Evolutionary conservation across 208 protist species (phyloP).

Genomic region (Trypanosoma lewisi): DNA sequence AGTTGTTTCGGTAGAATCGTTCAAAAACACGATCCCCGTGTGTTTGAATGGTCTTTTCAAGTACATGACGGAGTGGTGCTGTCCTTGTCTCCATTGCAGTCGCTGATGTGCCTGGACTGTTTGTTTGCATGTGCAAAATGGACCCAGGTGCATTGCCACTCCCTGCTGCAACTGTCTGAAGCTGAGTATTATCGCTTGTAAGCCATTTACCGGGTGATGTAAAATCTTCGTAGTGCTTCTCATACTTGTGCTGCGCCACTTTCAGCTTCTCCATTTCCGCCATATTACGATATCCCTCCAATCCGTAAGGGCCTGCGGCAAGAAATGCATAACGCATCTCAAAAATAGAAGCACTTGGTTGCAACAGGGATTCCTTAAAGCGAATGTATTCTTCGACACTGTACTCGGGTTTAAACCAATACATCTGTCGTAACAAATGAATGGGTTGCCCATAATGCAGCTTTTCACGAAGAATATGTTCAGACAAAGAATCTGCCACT

Average conservation of each 20-base stretch:
- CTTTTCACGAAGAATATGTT: constrained; percentile 80
- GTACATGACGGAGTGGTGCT: constrained; percentile 48
- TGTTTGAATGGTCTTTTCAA: constrained; percentile 66
- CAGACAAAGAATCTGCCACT: constrained; percentile 81
- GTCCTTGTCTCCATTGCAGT: constrained; percentile 73
- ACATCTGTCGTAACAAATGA: constrained; percentile 84
- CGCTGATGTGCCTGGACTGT: constrained; percentile 31
- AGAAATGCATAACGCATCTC: constrained; percentile 85
- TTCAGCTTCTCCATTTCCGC: constrained; percentile 87
- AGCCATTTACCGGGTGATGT: constrained; percentile 76
- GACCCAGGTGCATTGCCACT: constrained; percentile 66
- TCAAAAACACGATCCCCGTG: constrained; percentile 81
- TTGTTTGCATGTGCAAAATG: constrained; percentile 65
- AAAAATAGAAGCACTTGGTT: constrained; percentile 78
- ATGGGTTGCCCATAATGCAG: constrained; percentile 82
- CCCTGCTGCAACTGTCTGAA: constrained; percentile 72
- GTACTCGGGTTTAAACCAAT: constrained; percentile 88
- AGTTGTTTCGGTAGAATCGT: constrained; percentile 87
- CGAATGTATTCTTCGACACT: constrained; percentile 90
- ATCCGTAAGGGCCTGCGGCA: constrained; percentile 57
- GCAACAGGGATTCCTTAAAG: constrained; percentile 85
- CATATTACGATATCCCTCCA: constrained; percentile 71
- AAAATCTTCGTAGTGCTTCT: constrained; percentile 88
- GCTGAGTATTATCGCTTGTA: constrained; percentile 73
- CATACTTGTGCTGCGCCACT: constrained; percentile 86